phyloP scores from a whole-genome alignment of 305 asterid genomes.

The Ruellia speciosa region DNA sequence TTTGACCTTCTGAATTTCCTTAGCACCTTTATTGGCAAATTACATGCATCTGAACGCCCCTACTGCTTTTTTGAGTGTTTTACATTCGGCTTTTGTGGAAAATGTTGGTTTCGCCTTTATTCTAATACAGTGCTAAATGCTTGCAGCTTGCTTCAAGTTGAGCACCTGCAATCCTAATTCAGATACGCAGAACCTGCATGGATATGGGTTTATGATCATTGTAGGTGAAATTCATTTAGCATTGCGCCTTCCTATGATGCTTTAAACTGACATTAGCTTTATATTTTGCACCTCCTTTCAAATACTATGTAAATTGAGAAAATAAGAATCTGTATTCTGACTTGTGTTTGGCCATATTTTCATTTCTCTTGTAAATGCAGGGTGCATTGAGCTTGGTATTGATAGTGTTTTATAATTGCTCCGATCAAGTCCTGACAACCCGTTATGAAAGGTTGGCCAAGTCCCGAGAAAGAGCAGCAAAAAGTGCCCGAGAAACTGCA shows the following conservation, averaged over 20 bases:
- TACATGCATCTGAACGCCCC: too few species aligned
- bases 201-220: conserved; percentile 63
- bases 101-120: conserved; percentile 20
- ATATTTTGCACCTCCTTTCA: conserved; percentile 8
- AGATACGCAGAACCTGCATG: conserved; percentile 64
- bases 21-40: too few species aligned
- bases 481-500: conserved; percentile 92
- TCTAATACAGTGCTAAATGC: conserved; percentile 26
- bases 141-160: conserved; percentile 82
- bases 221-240: conserved; percentile 47
- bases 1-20: too few species aligned
- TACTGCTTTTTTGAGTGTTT: background rate
- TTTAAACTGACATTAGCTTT: conserved; percentile 14
- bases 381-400: conserved; percentile 70
- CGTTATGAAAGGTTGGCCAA: conserved; percentile 76
- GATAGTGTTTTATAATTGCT: conserved; percentile 77
- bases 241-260: conserved; percentile 7
- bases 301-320: conserved; percentile 1
- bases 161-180: conserved; percentile 66
- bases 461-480: conserved; percentile 92
- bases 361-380: conserved; percentile 36
- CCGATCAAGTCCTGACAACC: conserved; percentile 87
- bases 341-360: conserved; percentile 12
- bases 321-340: conserved; percentile 7
- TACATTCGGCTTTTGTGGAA: background rate